Percentiles rank a stretch among this genome's conserved stretches.
Evolutionary conservation across 1,139 yeast genomes (phyloP).

Genomic region (Ogataea hybrid): DNA sequence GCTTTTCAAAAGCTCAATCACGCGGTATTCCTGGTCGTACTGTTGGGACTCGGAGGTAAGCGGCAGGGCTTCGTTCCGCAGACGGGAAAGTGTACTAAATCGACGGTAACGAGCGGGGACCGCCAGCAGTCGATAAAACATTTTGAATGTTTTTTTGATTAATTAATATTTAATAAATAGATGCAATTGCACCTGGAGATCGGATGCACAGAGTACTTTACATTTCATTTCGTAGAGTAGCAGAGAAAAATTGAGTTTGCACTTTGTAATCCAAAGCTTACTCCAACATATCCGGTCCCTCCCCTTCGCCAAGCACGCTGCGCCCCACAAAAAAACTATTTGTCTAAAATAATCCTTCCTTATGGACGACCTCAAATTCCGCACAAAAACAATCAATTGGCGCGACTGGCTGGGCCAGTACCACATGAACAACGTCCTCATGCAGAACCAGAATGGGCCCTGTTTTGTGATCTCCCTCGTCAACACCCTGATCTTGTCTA

Average conservation of each 20-base stretch:
- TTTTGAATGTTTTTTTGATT: no score
- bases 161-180: no score
- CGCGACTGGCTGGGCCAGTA: constrained; percentile 19
- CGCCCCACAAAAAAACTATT: constrained; percentile 5
- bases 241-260: no score
- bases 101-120: no score
- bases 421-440: constrained; percentile 52
- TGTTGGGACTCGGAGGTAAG: no score
- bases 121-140: no score
- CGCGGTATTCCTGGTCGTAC: neutral
- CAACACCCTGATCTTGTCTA: constrained; percentile 60
- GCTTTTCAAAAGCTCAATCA: constrained; percentile 19
- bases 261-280: no score
- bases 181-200: no score
- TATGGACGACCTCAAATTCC: constrained; percentile 12
- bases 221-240: no score
- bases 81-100: no score
- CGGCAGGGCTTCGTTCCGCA: no score
- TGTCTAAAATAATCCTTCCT: neutral
- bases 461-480: constrained; percentile 84
- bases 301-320: constrained; percentile 4
- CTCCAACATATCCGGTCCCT: neutral
- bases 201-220: no score
- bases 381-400: constrained; percentile 28
- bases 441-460: constrained; percentile 85